Evolutionary conservation across 192 early-diverging fungal genomes (phyloP), one percentile per base, ranked within the genome.

Genomic region (Bifiguratus adelaidae): DNA sequence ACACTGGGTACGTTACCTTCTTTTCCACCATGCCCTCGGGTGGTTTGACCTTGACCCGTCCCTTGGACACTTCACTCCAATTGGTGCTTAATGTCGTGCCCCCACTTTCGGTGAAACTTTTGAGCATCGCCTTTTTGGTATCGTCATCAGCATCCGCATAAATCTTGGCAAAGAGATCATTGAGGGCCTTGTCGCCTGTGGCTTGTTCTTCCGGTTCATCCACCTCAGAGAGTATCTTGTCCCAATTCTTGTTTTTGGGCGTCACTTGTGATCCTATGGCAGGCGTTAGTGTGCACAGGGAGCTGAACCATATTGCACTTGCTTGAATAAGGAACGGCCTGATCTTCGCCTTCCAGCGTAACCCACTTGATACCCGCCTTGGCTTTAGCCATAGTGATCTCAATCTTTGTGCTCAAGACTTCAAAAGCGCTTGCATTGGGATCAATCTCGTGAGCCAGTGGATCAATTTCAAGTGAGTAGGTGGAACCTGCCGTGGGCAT

Each of bases 41-140:
- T 16, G 96, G 91, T 48, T 83, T 77, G 11, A 82, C 82, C 66
- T 94, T 88, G 11, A 94, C 92, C 8, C 67, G 63, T 42, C 77
- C 78, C 65, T 86, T 82, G 21, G 77, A 73, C 30, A 99, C 91
- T 65, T 93, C 89, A 24, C 67, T 71, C 94, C 94, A 99, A 61
- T 99, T 95, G 24, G 94, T 99, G 44, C 81, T 86, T 27, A 99
- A 70, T 41, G 78, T 78, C 0, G 96, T 99, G 20, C 96, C 96
- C 44, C 89, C 90, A 63, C 83, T 89, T 61, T 99, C 96, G 3
- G 83, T 73, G 61, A 88, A 99, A 58, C 86, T 89, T 73, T 99
- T 99, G 77, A 95, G 83, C 96, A 99, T 97, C 0, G 96, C 94
- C 15, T 85, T 71, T 41, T 73, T 73, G 6, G 87, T 85, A 37